A percentile compares a stretch with the other conserved stretches of the same genome.
These are phyloP conservation scores for Anisodus acutangulus DNA, from an alignment of 257 asterid genomes.

Conservation along the genomic window DNA sequence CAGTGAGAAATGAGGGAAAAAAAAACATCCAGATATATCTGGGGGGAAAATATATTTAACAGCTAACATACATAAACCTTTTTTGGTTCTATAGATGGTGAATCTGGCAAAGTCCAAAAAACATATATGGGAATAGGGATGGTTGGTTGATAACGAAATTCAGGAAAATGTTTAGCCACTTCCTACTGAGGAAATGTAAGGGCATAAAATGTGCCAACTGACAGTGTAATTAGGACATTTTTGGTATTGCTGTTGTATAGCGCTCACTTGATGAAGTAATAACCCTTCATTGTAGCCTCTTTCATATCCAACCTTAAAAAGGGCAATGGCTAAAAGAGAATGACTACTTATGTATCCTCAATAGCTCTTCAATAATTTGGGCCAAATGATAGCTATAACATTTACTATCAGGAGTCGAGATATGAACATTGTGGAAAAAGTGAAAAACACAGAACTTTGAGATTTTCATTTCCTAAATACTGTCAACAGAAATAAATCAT, in stretches of 20 bases:
- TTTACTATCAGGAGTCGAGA: background rate
- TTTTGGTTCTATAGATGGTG: background rate
- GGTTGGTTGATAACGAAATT: background rate
- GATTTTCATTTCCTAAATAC: background rate
- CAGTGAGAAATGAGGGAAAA: background rate
- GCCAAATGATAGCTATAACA: background rate
- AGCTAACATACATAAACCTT: background rate
- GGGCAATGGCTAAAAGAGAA: background rate
- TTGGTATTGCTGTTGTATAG: background rate
- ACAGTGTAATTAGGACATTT: background rate
- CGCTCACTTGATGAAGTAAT: slow-evolving; percentile 6
- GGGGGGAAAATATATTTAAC: background rate
- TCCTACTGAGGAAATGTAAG: background rate
- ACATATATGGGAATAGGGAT: background rate
- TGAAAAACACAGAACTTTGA: background rate
- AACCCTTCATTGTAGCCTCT: background rate
- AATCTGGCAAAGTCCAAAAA: background rate
- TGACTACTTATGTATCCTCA: background rate
- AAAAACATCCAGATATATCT: background rate
- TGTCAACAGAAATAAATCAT: slow-evolving; percentile 26
- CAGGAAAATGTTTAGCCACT: slow-evolving; percentile 22
- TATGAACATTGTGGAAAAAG: background rate
- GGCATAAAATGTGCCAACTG: slow-evolving; percentile 2
- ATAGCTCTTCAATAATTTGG: background rate
- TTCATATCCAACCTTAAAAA: background rate